These are phyloP conservation scores for Tetrahymena elliotti DNA, from an alignment of 73 alveolate genomes.

Conservation along the genomic window DNA sequence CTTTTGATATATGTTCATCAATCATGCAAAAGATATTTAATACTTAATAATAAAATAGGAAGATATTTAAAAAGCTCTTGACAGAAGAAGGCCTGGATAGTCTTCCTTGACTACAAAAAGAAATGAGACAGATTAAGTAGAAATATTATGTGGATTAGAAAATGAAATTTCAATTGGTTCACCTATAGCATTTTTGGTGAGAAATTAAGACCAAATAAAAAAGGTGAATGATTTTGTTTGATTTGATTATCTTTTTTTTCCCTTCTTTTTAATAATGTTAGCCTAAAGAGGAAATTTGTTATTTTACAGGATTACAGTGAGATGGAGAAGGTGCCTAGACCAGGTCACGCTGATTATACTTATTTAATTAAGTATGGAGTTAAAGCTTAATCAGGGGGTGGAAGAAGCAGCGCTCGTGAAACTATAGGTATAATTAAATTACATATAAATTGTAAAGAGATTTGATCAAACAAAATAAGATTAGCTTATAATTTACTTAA, in stretches of 20 bases:
- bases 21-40: not conserved
- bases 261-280: no score
- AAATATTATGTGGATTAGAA: conserved; percentile 47
- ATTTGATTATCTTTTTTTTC: not conserved
- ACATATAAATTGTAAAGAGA: no score
- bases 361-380: conserved; percentile 66
- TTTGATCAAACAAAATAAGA: no score
- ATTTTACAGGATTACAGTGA: conserved; percentile 3
- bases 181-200: conserved; percentile 10
- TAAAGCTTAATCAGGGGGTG: conserved; percentile 79
- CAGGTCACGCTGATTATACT: conserved; percentile 88
- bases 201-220: conserved; percentile 4
- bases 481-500: no score
- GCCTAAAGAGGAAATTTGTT: no score
- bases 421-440: conserved; percentile 62
- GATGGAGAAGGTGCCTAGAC: conserved; percentile 55
- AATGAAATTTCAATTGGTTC: not conserved
- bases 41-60: not conserved
- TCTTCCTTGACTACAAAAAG: conserved; percentile 62
- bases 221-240: not conserved
- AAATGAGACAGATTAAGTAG: conserved; percentile 54
- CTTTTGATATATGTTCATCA: not conserved
- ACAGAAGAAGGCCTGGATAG: conserved; percentile 84
- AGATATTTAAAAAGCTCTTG: conserved; percentile 51
- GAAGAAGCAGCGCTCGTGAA: conserved; percentile 78